Conservation (phyloP, 768 basidiomycete species). For the Cystobasidium tubakii region DNA sequence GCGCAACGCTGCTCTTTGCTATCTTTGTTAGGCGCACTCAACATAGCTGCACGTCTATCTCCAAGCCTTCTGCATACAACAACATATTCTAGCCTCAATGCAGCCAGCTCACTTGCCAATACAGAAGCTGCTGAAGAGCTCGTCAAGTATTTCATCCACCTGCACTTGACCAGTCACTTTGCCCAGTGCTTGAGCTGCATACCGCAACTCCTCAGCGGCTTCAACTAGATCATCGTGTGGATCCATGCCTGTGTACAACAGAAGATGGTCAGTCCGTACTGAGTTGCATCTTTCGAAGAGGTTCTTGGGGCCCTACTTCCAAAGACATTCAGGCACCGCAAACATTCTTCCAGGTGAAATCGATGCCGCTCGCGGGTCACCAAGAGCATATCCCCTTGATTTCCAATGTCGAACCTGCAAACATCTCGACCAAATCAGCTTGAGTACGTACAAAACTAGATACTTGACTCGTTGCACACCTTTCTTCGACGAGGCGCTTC, state of each 20-base stretch:
- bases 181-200: conserved; percentile 76
- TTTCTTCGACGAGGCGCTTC: background rate
- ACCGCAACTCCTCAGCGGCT: conserved; percentile 79
- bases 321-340: conserved; percentile 62
- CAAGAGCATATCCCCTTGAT: background rate
- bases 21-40: too few relatives aligned
- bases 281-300: background rate
- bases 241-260: conserved; percentile 50
- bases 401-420: background rate
- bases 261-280: background rate
- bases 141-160: conserved; percentile 75
- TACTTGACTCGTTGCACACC: background rate
- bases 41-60: too few relatives aligned
- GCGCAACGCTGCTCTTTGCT: too few relatives aligned
- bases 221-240: conserved; percentile 64
- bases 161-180: conserved; percentile 71
- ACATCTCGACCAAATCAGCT: background rate
- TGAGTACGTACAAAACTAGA: too few relatives aligned
- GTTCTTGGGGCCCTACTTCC: conserved; percentile 46
- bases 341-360: conserved; percentile 38
- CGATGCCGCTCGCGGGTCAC: conserved; percentile 30
- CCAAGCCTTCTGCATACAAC: too few relatives aligned
- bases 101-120: conserved; percentile 60
- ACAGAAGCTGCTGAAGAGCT: conserved; percentile 78
- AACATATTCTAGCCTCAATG: too few relatives aligned